These are phyloP conservation scores for Fonsecaea pugnacius DNA, from an alignment of 2,329 filamentous ascomycete genomes.

Conservation along the genomic window DNA sequence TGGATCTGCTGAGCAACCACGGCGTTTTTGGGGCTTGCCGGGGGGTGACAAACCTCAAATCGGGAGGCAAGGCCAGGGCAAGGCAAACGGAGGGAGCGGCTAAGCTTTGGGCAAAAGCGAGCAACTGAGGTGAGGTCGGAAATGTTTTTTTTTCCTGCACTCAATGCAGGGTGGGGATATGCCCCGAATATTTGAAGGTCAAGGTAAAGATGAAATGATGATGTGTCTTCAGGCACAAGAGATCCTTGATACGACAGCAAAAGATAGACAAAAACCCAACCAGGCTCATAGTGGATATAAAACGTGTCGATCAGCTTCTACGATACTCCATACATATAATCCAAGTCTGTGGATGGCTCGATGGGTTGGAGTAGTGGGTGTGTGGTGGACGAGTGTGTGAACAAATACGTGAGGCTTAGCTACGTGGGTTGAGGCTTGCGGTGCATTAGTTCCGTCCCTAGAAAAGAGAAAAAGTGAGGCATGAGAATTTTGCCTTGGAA, in stretches of 20 bases:
- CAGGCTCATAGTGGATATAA: slow-evolving; percentile 7
- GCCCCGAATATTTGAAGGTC: slow-evolving; percentile 1
- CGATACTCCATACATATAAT: slow-evolving; percentile 1
- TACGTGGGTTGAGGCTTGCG: neutral
- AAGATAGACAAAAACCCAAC: slow-evolving; percentile 11
- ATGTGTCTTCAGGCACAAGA: slow-evolving; percentile 14
- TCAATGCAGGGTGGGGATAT: neutral
- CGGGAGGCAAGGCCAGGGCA: slow-evolving; percentile 3
- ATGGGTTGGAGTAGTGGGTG: slow-evolving; percentile 1
- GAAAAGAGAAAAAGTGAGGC: neutral
- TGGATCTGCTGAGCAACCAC: slow-evolving; percentile 25
- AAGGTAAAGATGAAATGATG: slow-evolving; percentile 8
- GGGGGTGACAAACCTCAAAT: slow-evolving; percentile 2
- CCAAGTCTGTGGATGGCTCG: slow-evolving; percentile 1
- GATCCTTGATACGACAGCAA: neutral
- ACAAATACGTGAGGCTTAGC: slow-evolving; percentile 2
- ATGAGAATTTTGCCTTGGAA: neutral
- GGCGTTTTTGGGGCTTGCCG: slow-evolving; percentile 1
- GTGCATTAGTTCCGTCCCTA: neutral
- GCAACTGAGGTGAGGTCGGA: neutral
- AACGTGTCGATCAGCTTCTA: slow-evolving; percentile 18
- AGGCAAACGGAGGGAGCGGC: slow-evolving; percentile 1
- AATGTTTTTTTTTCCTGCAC: neutral
- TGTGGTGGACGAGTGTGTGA: neutral
- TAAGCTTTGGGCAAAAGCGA: neutral